Evolutionary conservation across 2,329 filamentous ascomycete genomes (phyloP), one percentile per base, ranked within the genome.

Genomic region (Diplodia sapinea): DNA sequence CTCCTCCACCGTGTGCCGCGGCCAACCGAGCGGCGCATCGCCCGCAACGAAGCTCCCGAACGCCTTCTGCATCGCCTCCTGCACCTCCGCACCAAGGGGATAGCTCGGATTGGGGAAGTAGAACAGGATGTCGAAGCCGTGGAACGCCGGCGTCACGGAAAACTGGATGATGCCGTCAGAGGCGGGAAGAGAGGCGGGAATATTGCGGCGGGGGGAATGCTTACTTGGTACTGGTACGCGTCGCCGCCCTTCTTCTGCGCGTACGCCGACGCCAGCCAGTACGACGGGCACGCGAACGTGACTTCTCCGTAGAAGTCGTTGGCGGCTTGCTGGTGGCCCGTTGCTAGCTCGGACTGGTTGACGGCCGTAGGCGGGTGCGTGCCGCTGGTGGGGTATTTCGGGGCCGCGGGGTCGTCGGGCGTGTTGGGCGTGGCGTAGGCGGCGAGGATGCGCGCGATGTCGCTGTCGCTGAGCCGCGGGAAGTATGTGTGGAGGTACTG

Each of bases 241-340:
- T n/a, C 55, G 38, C 38, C 17, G 43, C 43, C 23, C 20, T 17
- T n/a, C n/a, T 5, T 23, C 5, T 20, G 6, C 6, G 6, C 77
- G 68, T 80, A 87, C 3, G 83, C 84, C 43, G 82, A 78, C 2
- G 82, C 81, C 66, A 87, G 75, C 85, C 85, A 87, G 74, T 87
- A 87, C 0, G 82, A 81, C 0, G 85, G 82, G 72, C 86, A 88
- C 52, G 84, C 78, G 69, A 87, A 87, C 1, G 83, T 84, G 0
- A 82, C 79, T 73, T 88, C 86, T 51, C 82, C 84, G 69, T 83
- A 84, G 57, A 88, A 82, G 71, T 86, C 84, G 68, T 80, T 76
- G 9, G 80, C 83, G 31, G 82, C 80, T 71, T 88, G 85, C 69
- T 87, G 85, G 71, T 86, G 84, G 29, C 86, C 86, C 1, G 80